These are phyloP conservation scores for Colletotrichum sojae DNA, from an alignment of 2,329 filamentous ascomycete species.

Conservation along the genomic window DNA sequence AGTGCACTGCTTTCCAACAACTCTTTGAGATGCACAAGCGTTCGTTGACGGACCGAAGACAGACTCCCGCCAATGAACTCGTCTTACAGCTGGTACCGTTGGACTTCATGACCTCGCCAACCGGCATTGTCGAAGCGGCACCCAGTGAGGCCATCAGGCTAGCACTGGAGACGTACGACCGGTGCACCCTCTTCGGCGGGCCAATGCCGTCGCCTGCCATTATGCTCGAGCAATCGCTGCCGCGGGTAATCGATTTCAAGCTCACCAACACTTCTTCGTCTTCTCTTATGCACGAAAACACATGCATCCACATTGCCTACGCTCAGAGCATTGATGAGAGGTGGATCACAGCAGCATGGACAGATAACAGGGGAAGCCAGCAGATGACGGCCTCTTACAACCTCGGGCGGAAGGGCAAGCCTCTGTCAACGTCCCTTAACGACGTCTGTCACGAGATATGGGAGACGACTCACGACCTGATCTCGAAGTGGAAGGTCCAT, in stretches of 20 bases:
- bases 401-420: slow-evolving; percentile 71
- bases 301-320: slow-evolving; percentile 85
- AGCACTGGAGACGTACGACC: slow-evolving; percentile 83
- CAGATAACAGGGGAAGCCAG: slow-evolving; percentile 80
- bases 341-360: slow-evolving; percentile 88
- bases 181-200: slow-evolving; percentile 73
- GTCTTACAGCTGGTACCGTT: slow-evolving; percentile 83
- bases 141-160: slow-evolving; percentile 72
- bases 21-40: slow-evolving; percentile 76
- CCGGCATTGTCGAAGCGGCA: slow-evolving; percentile 73
- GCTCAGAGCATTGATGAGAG: slow-evolving; percentile 80
- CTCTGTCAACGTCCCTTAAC: slow-evolving; percentile 66
- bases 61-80: slow-evolving; percentile 71
- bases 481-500: slow-evolving; percentile 77
- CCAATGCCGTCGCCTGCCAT: slow-evolving; percentile 78
- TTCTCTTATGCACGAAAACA: slow-evolving; percentile 83
- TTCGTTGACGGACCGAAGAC: slow-evolving; percentile 59
- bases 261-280: slow-evolving; percentile 76
- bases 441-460: slow-evolving; percentile 83
- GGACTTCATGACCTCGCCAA: slow-evolving; percentile 75
- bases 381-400: slow-evolving; percentile 83
- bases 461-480: slow-evolving; percentile 81
- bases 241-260: slow-evolving; percentile 83
- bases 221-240: slow-evolving; percentile 78
- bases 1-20: slow-evolving; percentile 81